Percentiles rank a stretch among this genome's conserved stretches.
phyloP scores from a whole-genome alignment of 352 stramenopile genomes.

The Hyaloperonospora brassicae region DNA sequence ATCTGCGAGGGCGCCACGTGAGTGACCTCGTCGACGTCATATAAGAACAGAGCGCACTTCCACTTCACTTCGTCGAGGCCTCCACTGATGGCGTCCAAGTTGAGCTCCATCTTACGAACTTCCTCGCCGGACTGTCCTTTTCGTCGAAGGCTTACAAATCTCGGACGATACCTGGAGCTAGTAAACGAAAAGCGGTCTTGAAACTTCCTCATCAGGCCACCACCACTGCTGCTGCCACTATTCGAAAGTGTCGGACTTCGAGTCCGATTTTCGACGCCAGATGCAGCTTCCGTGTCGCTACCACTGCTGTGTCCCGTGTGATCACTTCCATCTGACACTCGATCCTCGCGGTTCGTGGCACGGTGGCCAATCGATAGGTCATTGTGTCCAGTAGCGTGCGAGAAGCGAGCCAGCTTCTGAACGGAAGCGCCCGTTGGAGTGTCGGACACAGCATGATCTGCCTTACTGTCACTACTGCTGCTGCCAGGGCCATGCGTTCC shows the following conservation, averaged over 20 bases:
- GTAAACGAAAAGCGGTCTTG: conserved; percentile 60
- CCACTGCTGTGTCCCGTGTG: conserved; percentile 37
- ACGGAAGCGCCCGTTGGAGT: conserved; percentile 52
- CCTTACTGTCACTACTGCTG: conserved; percentile 23
- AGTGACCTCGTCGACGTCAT: conserved; percentile 73
- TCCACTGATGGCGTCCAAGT: conserved; percentile 75
- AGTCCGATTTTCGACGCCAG: conserved; percentile 13
- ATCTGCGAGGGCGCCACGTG: conserved; percentile 76
- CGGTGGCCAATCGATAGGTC: conserved; percentile 25
- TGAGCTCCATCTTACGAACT: conserved; percentile 66
- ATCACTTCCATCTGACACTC: conserved; percentile 29
- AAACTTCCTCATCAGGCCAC: conserved; percentile 78
- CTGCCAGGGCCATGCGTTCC: conserved; percentile 15
- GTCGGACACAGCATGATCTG: conserved; percentile 25
- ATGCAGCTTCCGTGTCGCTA: conserved; percentile 34
- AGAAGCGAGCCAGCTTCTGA: conserved; percentile 42
- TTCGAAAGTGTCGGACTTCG: conserved; percentile 15
- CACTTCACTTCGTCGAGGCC: conserved; percentile 83
- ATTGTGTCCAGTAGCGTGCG: conserved; percentile 31
- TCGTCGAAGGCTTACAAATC: conserved; percentile 52
- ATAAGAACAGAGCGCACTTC: conserved; percentile 78
- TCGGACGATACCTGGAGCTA: conserved; percentile 39
- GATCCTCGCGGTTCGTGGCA: conserved; percentile 32
- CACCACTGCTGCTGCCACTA: conserved; percentile 24
- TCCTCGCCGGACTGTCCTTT: conserved; percentile 68